Evolutionary conservation across 2,329 filamentous ascomycete genomes (phyloP).

Genomic region (Ascochyta viciae-villosae): DNA sequence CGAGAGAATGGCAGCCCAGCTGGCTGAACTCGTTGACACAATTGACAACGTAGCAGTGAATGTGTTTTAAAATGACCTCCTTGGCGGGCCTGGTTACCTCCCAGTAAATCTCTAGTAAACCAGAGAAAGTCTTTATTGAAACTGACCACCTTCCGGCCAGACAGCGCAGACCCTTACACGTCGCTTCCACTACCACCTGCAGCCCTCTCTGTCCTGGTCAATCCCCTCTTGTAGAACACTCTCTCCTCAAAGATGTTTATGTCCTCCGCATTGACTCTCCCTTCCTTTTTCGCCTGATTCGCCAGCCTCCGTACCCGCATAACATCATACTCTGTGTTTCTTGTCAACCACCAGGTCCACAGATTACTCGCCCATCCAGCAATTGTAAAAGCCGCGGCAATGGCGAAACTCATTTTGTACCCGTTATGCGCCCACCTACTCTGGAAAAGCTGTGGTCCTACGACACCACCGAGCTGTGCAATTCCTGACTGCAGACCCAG

Average conservation of each 20-base stretch:
- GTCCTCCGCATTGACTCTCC: constrained; percentile 24
- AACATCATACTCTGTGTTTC: constrained; percentile 52
- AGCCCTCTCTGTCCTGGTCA: constrained; percentile 1
- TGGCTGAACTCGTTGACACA: too few relatives aligned
- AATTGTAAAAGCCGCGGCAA: constrained; percentile 49
- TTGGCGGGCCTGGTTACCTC: too few relatives aligned
- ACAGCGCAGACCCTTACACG: background rate
- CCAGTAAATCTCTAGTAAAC: background rate
- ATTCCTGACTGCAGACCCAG: constrained; percentile 54
- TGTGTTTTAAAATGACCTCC: background rate
- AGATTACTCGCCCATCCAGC: constrained; percentile 47
- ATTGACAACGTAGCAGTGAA: background rate
- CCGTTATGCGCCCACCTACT: constrained; percentile 52
- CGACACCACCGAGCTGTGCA: constrained; percentile 56
- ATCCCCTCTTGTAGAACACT: constrained; percentile 18
- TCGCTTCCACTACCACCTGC: background rate
- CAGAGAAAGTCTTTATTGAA: background rate
- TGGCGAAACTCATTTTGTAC: constrained; percentile 49
- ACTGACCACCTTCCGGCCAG: too few relatives aligned
- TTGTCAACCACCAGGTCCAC: constrained; percentile 54
- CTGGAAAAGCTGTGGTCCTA: constrained; percentile 56
- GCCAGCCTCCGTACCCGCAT: constrained; percentile 28
- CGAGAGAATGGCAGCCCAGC: too few relatives aligned
- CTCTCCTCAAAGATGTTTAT: constrained; percentile 28
- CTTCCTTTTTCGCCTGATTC: constrained; percentile 26